phyloP scores from a whole-genome alignment of 2,329 filamentous ascomycete genomes.

The Fusarium sp. region DNA sequence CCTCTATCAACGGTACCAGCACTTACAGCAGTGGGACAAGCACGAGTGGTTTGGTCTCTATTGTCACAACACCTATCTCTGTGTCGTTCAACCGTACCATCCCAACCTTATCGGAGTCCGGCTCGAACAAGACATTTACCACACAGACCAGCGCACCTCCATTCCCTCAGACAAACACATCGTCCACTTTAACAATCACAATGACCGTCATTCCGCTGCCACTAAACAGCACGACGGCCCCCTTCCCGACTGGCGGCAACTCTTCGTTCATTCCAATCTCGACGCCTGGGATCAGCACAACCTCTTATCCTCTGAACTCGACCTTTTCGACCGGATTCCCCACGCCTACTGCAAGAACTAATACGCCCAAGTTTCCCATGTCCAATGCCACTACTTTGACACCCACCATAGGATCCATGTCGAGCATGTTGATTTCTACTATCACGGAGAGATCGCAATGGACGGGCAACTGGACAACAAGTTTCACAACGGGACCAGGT shows the following conservation, averaged over 20 bases:
- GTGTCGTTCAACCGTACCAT: slow-evolving; percentile 10
- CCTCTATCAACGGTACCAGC: slow-evolving; percentile 15
- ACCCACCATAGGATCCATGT: neutral
- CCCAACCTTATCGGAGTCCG: neutral
- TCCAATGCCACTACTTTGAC: slow-evolving; percentile 31
- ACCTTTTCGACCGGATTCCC: slow-evolving; percentile 10
- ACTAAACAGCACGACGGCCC: slow-evolving; percentile 9
- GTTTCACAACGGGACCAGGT: slow-evolving; percentile 14
- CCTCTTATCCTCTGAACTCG: slow-evolving; percentile 19
- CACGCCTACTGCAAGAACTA: slow-evolving; percentile 13
- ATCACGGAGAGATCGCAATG: slow-evolving; percentile 17
- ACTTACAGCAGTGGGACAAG: neutral
- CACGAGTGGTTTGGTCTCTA: slow-evolving; percentile 6
- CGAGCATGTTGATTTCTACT: slow-evolving; percentile 20
- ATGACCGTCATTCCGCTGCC: slow-evolving; percentile 14
- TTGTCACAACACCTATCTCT: slow-evolving; percentile 14
- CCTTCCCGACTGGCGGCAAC: slow-evolving; percentile 1
- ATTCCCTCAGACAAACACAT: slow-evolving; percentile 36
- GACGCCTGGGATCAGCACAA: slow-evolving; percentile 6
- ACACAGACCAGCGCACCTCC: slow-evolving; percentile 14
- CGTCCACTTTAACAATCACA: slow-evolving; percentile 1
- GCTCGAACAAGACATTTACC: neutral
- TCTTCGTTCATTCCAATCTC: neutral
- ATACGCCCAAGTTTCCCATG: slow-evolving; percentile 13
- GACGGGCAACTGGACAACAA: slow-evolving; percentile 27